Base-by-base conservation (phyloP, 768 basidiomycete genomes). In the Boletus rubroflammeus region DNA sequence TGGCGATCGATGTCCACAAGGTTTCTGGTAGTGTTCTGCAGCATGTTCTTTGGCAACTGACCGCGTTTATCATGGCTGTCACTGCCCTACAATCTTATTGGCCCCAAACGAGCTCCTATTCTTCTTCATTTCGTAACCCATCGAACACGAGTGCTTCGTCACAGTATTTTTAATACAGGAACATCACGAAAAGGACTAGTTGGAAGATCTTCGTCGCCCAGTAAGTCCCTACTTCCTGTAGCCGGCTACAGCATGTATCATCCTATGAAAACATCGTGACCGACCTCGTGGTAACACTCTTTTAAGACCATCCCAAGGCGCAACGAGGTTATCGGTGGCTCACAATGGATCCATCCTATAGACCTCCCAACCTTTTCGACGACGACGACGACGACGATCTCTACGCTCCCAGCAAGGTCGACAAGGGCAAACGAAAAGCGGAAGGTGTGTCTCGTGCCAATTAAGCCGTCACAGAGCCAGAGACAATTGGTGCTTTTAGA, bases 351-450 rank as follows among this genome's bases (percentile, higher is more conserved):
- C 19, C 40, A 38, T 5, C 29, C 13, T 23, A 39, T 8, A 54
- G 34, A 52, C 61, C 61, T 17, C 64, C 58, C 25, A 39, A 56
- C 10, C 7, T 60, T 21, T 66, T 65, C 13, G 1, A 2, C 3
- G 6, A 38, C 3, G 25, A 47, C 5, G 32, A 53, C 19, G 21
- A 52, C 13, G 15, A n/a, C n/a, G n/a, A n/a, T n/a, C n/a, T 0
- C 25, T 25, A 45, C 23, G 10, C 43, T 56, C 35, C 64, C 15
- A 47, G 17, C 9, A 54, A 21, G 25, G 9, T 50, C 17, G 63
- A 64, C 44, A 64, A 64, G 36, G 64, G 64, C 5, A 63, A 64
- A 39, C 49, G 15, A 50, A 64, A 56, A 40, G 64, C 58, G 0
- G 50, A 60, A 29, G 64, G 63, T 60, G 13, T 23, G 51, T 43